These are phyloP conservation scores for Oldenlandia corymbosa DNA, from an alignment of 257 asterid genomes.

Conservation along the genomic window DNA sequence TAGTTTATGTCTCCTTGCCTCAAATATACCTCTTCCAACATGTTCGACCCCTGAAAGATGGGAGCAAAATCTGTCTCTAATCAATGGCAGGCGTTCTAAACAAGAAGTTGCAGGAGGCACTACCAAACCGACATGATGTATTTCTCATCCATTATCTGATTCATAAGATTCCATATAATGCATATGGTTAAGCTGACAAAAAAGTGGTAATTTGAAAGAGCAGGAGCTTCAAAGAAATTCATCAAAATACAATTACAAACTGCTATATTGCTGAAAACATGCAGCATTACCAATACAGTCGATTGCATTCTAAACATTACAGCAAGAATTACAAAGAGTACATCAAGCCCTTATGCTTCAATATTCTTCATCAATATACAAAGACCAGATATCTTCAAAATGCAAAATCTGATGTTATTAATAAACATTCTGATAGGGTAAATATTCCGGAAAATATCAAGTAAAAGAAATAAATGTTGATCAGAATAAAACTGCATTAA, in stretches of 20 bases:
- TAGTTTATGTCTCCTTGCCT: conserved; percentile 51
- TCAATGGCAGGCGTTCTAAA: not conserved
- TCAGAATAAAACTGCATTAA: not conserved
- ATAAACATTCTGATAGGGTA: not conserved
- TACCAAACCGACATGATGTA: not conserved
- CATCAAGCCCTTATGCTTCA: not conserved
- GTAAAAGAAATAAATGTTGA: not conserved
- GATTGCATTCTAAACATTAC: not conserved
- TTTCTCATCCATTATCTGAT: not conserved
- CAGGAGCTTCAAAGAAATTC: not conserved
- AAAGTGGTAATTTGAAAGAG: not conserved
- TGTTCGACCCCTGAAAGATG: conserved; percentile 45
- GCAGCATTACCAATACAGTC: not conserved
- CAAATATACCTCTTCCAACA: conserved; percentile 45
- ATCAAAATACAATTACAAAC: not conserved
- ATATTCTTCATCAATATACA: not conserved
- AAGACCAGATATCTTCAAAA: not conserved
- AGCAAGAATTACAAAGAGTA: not conserved
- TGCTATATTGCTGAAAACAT: not conserved
- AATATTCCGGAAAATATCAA: not conserved
- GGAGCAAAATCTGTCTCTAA: not conserved
- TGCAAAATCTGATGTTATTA: not conserved
- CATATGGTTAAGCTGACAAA: not conserved
- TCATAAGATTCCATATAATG: not conserved
- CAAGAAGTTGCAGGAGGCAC: conserved; percentile 3